Evolutionary conservation across 352 stramenopile species (phyloP).

Genomic region (Phytophthora ramorum): DNA sequence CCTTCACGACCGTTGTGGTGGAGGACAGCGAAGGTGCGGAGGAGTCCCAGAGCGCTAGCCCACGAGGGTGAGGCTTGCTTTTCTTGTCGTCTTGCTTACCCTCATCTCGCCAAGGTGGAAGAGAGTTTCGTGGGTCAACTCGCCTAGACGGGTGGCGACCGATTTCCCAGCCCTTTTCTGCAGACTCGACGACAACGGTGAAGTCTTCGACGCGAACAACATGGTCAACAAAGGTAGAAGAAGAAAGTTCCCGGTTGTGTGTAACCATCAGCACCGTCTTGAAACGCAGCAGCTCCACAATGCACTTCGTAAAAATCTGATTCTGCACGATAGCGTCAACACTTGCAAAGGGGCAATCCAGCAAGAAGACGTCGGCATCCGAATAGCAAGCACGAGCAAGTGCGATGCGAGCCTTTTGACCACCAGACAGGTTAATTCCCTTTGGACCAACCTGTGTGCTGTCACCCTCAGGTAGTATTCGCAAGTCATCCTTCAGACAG

Average conservation of each 20-base stretch:
- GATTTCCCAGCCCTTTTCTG: constrained; percentile 31
- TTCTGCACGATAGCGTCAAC: constrained; percentile 69
- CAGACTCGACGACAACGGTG: constrained; percentile 34
- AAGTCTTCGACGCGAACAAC: constrained; percentile 43
- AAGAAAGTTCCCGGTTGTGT: constrained; percentile 60
- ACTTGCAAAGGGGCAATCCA: constrained; percentile 61
- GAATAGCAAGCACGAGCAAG: constrained; percentile 64
- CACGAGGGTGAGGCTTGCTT: not conserved
- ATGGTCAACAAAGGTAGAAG: constrained; percentile 52
- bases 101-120: constrained; percentile 38
- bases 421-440: constrained; percentile 63
- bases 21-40: constrained; percentile 7
- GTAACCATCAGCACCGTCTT: constrained; percentile 65
- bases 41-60: constrained; percentile 36
- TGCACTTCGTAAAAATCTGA: constrained; percentile 65
- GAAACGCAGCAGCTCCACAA: constrained; percentile 52
- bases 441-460: constrained; percentile 53
- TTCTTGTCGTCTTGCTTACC: not conserved
- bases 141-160: constrained; percentile 27
- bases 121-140: constrained; percentile 38
- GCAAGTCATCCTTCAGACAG: constrained; percentile 52
- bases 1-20: constrained; percentile 7
- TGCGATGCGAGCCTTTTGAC: constrained; percentile 62
- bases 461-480: constrained; percentile 63
- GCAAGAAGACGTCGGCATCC: constrained; percentile 60